Evolutionary conservation across 371 early-diverging fungal genomes (phyloP).

Genomic region (Sporodiniella umbellata): DNA sequence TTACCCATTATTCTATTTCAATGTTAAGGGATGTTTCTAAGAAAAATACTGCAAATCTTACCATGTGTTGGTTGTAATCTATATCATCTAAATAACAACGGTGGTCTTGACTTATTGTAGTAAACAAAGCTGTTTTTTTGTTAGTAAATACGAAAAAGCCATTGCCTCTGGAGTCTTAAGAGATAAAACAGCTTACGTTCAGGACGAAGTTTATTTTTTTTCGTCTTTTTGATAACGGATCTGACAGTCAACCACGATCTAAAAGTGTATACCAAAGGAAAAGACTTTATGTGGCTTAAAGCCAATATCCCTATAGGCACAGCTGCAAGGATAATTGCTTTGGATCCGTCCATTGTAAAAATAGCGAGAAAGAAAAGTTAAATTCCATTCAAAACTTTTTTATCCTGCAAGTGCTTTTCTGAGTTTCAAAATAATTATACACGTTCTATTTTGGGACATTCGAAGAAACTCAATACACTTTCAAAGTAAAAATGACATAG

Average conservation of each 20-base stretch:
- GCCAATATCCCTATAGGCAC: slow-evolving; percentile 13
- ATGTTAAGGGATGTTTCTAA: background rate
- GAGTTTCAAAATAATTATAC: no score
- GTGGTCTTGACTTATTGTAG: slow-evolving; percentile 26
- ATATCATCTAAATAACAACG: slow-evolving; percentile 42
- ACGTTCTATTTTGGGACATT: no score
- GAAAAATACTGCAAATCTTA: slow-evolving; percentile 8
- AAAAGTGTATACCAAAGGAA: slow-evolving; percentile 37
- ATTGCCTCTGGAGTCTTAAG: no score
- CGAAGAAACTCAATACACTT: no score
- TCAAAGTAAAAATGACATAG: no score
- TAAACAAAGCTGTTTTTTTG: slow-evolving; percentile 27
- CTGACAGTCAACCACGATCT: slow-evolving; percentile 35
- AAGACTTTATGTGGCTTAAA: slow-evolving; percentile 28
- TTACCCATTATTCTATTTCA: slow-evolving; percentile 35
- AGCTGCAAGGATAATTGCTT: slow-evolving; percentile 4
- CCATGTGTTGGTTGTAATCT: slow-evolving; percentile 49
- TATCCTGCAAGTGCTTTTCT: background rate
- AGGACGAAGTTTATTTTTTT: slow-evolving; percentile 20
- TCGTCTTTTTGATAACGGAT: slow-evolving; percentile 29
- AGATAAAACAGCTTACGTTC: slow-evolving; percentile 17
- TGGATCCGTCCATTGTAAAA: slow-evolving; percentile 2
- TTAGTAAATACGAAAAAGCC: background rate
- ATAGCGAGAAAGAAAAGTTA: background rate
- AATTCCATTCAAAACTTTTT: no score